These are phyloP conservation scores for Begonia loranthoides DNA, from an alignment of 306 rosid genomes.

Conservation along the genomic window DNA sequence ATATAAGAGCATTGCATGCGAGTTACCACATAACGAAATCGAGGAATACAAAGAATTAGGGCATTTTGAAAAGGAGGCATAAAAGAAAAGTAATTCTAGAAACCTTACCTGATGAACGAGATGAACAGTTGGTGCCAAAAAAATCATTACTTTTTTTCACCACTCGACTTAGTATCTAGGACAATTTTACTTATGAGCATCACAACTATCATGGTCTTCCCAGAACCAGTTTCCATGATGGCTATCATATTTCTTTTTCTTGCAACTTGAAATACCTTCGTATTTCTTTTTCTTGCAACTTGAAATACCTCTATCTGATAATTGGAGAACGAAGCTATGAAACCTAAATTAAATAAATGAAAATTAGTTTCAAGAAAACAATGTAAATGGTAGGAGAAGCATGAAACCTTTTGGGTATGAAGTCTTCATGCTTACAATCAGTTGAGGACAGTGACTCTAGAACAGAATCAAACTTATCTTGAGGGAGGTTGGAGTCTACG, in stretches of 20 bases:
- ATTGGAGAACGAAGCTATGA: too few relatives aligned
- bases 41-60: too few relatives aligned
- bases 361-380: too few relatives aligned
- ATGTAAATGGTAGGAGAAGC: background rate
- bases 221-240: slow-evolving; percentile 72
- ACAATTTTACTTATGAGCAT: slow-evolving; percentile 54
- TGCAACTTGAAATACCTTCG: slow-evolving; percentile 51
- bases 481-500: slow-evolving; percentile 2
- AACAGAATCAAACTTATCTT: slow-evolving; percentile 8
- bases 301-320: slow-evolving; percentile 63
- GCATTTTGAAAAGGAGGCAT: too few relatives aligned
- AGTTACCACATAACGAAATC: too few relatives aligned
- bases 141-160: slow-evolving; percentile 30
- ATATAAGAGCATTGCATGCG: too few relatives aligned
- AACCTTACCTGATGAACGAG: slow-evolving; percentile 61
- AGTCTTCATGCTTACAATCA: slow-evolving; percentile 4
- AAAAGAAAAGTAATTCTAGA: background rate
- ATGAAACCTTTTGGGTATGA: slow-evolving; percentile 49
- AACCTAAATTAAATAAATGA: background rate
- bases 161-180: slow-evolving; percentile 27
- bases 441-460: slow-evolving; percentile 3
- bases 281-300: slow-evolving; percentile 49
- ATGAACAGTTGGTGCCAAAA: slow-evolving; percentile 89
- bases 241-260: slow-evolving; percentile 58
- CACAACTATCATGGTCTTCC: slow-evolving; percentile 68